Percentiles rank a stretch among this genome's conserved stretches.
phyloP scores from a whole-genome alignment of 306 rosid species.

The Fragaria iinumae region DNA sequence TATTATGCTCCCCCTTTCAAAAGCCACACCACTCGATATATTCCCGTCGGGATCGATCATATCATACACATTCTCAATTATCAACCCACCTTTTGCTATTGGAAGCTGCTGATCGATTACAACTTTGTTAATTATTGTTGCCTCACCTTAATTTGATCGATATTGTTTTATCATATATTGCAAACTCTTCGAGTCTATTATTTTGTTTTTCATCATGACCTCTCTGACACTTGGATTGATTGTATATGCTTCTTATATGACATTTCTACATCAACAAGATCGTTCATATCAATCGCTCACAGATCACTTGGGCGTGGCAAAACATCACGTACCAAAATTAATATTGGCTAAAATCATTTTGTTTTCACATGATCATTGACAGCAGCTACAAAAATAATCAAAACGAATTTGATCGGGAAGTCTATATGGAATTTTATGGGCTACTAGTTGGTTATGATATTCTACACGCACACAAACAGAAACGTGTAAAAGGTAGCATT shows the following conservation, averaged over 20 bases:
- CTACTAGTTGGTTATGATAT: not conserved
- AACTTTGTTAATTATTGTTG: not conserved
- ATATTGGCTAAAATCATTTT: not conserved
- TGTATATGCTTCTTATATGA: not conserved
- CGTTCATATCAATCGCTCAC: not conserved
- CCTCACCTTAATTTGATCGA: not conserved
- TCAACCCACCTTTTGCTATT: slow-evolving; percentile 17
- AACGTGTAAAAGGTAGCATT: not conserved
- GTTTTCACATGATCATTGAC: not conserved
- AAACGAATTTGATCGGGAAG: not conserved
- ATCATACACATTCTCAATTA: not conserved
- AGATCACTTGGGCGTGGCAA: not conserved
- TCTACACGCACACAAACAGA: not conserved
- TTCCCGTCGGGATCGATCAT: not conserved
- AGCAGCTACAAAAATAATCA: not conserved
- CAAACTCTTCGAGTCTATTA: not conserved
- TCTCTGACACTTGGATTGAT: slow-evolving; percentile 9
- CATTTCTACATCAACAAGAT: not conserved
- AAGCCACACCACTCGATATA: slow-evolving; percentile 20
- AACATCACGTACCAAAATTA: not conserved
- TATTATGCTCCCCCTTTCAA: slow-evolving; percentile 6
- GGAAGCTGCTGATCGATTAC: not conserved
- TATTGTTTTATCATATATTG: not conserved
- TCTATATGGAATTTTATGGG: not conserved
- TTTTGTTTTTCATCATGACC: slow-evolving; percentile 12